A percentile compares a stretch with the other conserved stretches of the same genome.
phyloP scores from a whole-genome alignment of 768 basidiomycete genomes.

The Tulasnella sp. region DNA sequence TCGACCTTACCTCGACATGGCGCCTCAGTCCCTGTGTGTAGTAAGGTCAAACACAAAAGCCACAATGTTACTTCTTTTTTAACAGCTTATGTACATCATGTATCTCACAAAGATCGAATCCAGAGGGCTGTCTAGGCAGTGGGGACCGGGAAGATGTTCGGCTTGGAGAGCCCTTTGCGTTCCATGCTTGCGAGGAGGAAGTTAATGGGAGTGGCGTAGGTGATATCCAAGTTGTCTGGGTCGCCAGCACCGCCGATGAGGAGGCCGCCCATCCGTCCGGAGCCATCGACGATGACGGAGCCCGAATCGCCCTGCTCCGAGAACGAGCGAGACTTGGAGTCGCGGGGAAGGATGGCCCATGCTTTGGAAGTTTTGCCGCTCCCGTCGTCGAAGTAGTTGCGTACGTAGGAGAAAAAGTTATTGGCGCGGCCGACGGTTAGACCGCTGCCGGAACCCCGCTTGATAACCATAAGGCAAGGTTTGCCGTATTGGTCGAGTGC shows the following conservation, averaged over 20 bases:
- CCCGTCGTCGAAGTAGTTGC: constrained; percentile 18
- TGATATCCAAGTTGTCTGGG: not conserved
- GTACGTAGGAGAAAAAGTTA: constrained; percentile 19
- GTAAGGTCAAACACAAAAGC: too few relatives aligned
- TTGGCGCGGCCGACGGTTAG: constrained; percentile 22
- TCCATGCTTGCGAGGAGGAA: not conserved
- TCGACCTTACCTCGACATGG: too few relatives aligned
- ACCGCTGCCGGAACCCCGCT: constrained; percentile 20
- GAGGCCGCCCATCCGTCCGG: not conserved
- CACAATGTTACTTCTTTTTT: too few relatives aligned
- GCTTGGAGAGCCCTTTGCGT: not conserved
- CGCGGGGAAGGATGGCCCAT: not conserved
- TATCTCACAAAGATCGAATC: too few relatives aligned
- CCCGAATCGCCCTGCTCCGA: constrained; percentile 1
- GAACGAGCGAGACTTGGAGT: constrained; percentile 5
- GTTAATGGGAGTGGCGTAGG: not conserved
- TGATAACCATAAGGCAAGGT: constrained; percentile 20
- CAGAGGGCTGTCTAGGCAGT: too few relatives aligned
- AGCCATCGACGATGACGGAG: constrained; percentile 5
- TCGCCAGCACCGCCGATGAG: constrained; percentile 1
- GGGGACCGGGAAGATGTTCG: not conserved
- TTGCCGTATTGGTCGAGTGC: constrained; percentile 20
- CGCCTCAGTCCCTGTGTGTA: too few relatives aligned
- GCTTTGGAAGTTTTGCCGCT: constrained; percentile 7
- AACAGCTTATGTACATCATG: too few relatives aligned